phyloP scores from a whole-genome alignment of 75 land plant genomes.

The Picea sitchensis region DNA sequence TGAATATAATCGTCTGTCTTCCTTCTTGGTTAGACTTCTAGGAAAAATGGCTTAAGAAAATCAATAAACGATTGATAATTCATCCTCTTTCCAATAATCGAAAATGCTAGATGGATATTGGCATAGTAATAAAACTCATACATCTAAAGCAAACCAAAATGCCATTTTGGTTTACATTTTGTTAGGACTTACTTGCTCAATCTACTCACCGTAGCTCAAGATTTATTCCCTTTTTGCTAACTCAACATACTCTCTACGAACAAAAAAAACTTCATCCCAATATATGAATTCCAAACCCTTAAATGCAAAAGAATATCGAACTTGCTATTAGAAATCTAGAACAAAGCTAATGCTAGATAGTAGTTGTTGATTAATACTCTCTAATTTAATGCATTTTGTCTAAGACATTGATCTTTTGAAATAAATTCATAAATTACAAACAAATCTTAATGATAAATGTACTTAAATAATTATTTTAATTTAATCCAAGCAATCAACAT shows the following conservation, averaged over 20 bases:
- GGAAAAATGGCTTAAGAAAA: no score
- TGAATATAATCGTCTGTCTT: no score
- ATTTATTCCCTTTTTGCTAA: conserved; percentile 1
- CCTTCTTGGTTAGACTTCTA: no score
- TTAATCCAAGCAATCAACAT: no score
- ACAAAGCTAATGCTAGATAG: background rate
- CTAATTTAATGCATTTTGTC: background rate
- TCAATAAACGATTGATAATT: no score
- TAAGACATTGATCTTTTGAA: background rate
- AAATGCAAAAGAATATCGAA: background rate
- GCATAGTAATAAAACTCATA: no score
- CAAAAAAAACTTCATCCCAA: background rate
- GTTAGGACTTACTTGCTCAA: background rate
- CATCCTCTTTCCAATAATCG: no score
- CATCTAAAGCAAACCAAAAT: no score
- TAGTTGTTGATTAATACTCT: background rate
- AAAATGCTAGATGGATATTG: no score
- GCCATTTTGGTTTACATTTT: background rate
- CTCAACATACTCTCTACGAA: background rate
- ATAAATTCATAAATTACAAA: background rate
- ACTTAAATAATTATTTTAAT: no score
- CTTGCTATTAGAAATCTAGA: background rate
- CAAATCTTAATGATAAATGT: background rate
- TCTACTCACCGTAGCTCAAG: background rate
- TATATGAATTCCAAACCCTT: background rate